Evolutionary conservation across 2,329 filamentous ascomycete species (phyloP), one percentile per base, ranked within the genome.

Genomic region (Chaetomium olivaceum): DNA sequence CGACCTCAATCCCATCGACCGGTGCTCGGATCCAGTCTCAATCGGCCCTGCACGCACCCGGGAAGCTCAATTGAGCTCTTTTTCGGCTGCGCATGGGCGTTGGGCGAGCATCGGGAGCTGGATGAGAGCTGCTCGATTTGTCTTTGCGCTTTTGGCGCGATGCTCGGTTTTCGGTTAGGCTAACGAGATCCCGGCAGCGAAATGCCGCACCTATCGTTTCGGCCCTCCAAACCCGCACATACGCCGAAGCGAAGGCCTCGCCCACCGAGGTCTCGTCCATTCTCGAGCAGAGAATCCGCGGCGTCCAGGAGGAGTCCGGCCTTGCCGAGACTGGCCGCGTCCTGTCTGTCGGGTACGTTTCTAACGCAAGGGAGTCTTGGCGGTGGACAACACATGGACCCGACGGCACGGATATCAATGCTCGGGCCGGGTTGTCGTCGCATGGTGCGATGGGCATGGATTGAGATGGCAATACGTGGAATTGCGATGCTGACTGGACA

Each of bases 181-280:
- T 72, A 70, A 68, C 69, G 74, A 78, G 83, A 84, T 83, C 63
- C 61, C 81, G 52, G 76, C 81, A 97, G 94, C 93, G 93, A 88
- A 90, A 90, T 86, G 89, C 89, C 85, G 87, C 88, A 84, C 91
- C 93, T 80, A 89, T 87, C 85, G 84, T 87, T 77, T 82, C 84
- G 75, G 83, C 87, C 74, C 85, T 90, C 80, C 88, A 91, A 80
- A 82, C 89, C 80, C 92, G 95, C 83, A 87, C 87, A 82, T 98
- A 97, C 84, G 94, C 89, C 82, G 93, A 96, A 78, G 91, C 92
- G 75, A 98, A 98, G 88, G 93, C 95, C 77, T 83, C 93, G 68
- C 95, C 95, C 76, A 99, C 94, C 77, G 95, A 99, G 87, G 94
- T 98, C 77, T 98, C 95, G 75, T 97, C 94, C 76, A 98, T 99